Evolutionary conservation across 2,329 filamentous ascomycete genomes (phyloP), one percentile per base, ranked within the genome.

Genomic region (Microdochium bolleyi): DNA sequence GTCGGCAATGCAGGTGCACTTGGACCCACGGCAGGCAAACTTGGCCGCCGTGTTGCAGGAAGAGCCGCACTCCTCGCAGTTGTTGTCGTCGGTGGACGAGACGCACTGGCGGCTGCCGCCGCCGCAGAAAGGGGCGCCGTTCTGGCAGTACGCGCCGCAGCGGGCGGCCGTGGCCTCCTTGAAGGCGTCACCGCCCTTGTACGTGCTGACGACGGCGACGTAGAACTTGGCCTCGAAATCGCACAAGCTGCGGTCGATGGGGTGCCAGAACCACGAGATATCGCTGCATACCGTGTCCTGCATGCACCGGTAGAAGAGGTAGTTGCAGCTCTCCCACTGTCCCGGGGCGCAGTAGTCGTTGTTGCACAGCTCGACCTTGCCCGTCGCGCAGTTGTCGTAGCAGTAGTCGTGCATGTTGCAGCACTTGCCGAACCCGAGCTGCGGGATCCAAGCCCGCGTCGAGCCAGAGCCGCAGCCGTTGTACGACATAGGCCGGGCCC

Each of bases 351-450:
- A 38, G 34, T 38, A 19, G 34, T 34, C 14, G 14, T 38, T 14
- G n/a, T 4, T 8, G 7, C 34, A 38, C 34, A 4, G 34, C 34
- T 38, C 34, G 14, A 38, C 34, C 34, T 9, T 14, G 3, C 14
- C 22, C 13, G 5, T 11, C 1, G 21, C 46, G 38, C 52, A 53
- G 22, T 48, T n/a, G 32, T 53, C 52, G 38, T 27, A 53, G 52
- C 52, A 53, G 27, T 24, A 13, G 24, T 53, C 52, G 49, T 53
- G 52, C 3, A 25, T 13, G 49, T 53, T 21, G 49, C 52, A 53
- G 27, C 52, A 53, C 2, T 16, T 4, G 5, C 52, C 52, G 19
- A 53, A 53, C 22, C 46, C 24, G 7, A 24, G 32, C 24, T 53
- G 44, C 24, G 52, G 52, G 32, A 53, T 34, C 8, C 34, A 48